Percentiles rank a stretch among this genome's conserved stretches.
phyloP scores from a whole-genome alignment of 2,329 filamentous ascomycete species.

The Fusarium nisikadoi region DNA sequence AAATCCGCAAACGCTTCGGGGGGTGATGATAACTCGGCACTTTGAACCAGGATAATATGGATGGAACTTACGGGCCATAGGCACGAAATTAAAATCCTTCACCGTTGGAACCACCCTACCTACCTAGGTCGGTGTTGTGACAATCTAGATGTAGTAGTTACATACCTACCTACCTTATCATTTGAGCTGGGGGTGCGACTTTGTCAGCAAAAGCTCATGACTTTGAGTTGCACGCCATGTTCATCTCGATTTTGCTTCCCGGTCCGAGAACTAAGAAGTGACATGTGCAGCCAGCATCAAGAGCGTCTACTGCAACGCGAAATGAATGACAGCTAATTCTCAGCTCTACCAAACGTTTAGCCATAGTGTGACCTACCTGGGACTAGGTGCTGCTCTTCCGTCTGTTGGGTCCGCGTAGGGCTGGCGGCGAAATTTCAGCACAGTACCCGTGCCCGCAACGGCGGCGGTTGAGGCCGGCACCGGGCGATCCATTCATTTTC shows the following conservation, averaged over 20 bases:
- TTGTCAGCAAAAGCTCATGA: slow-evolving; percentile 5
- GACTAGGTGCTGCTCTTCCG: background rate
- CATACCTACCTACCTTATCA: background rate
- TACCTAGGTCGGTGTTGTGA: background rate
- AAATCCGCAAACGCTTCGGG: slow-evolving; percentile 4
- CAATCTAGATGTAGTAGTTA: background rate
- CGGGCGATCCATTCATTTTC: slow-evolving; percentile 9
- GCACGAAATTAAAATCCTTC: background rate
- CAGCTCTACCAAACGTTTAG: background rate
- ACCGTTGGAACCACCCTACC: background rate
- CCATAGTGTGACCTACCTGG: background rate
- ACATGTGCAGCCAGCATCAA: background rate
- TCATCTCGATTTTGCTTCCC: slow-evolving; percentile 2
- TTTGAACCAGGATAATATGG: slow-evolving; percentile 8
- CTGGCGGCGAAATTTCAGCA: slow-evolving; percentile 16
- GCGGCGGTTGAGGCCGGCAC: slow-evolving; percentile 29
- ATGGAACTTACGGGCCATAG: background rate
- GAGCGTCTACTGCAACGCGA: background rate
- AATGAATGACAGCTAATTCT: slow-evolving; percentile 1
- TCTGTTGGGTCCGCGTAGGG: slow-evolving; percentile 22
- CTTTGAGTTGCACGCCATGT: background rate
- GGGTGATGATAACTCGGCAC: background rate
- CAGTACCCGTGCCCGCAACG: slow-evolving; percentile 19
- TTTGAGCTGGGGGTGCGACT: slow-evolving; percentile 1
- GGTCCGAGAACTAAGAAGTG: background rate